Percentiles rank a stretch among this genome's conserved stretches.
These are phyloP conservation scores for Inonotus hispidus DNA, from an alignment of 1,284 basidiomycete genomes.

Conservation along the genomic window DNA sequence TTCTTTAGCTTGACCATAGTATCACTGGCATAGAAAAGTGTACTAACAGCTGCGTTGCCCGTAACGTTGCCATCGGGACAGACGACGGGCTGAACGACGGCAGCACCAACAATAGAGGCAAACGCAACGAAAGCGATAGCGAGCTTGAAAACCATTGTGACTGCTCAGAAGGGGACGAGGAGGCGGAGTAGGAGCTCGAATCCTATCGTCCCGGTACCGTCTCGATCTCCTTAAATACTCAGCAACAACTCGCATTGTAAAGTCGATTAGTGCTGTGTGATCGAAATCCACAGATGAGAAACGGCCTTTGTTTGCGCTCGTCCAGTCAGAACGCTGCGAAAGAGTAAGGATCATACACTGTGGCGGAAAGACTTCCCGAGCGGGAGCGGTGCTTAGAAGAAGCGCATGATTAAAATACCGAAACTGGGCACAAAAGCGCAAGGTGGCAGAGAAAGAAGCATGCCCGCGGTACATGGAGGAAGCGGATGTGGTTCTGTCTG, in stretches of 20 bases:
- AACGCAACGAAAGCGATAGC: constrained; percentile 7
- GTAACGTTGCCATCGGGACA: constrained; percentile 21
- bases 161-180: background rate
- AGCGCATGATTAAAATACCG: background rate
- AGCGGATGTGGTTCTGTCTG: background rate
- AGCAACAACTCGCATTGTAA: background rate
- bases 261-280: background rate
- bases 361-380: background rate
- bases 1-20: background rate
- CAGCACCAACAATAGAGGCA: constrained; percentile 6
- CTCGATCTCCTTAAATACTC: background rate
- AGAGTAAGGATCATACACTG: background rate
- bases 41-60: constrained; percentile 14
- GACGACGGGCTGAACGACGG: constrained; percentile 17
- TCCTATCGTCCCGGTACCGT: background rate
- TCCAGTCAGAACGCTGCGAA: background rate
- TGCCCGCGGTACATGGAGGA: background rate
- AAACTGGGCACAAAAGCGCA: background rate
- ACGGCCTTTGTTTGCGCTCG: background rate
- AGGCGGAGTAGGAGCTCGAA: background rate
- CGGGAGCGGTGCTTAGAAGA: background rate
- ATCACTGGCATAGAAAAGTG: background rate
- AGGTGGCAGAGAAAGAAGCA: background rate
- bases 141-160: constrained; percentile 15
- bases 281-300: background rate